Base-by-base conservation (phyloP, 1,284 basidiomycete genomes). In the Marasmius fiardii region DNA sequence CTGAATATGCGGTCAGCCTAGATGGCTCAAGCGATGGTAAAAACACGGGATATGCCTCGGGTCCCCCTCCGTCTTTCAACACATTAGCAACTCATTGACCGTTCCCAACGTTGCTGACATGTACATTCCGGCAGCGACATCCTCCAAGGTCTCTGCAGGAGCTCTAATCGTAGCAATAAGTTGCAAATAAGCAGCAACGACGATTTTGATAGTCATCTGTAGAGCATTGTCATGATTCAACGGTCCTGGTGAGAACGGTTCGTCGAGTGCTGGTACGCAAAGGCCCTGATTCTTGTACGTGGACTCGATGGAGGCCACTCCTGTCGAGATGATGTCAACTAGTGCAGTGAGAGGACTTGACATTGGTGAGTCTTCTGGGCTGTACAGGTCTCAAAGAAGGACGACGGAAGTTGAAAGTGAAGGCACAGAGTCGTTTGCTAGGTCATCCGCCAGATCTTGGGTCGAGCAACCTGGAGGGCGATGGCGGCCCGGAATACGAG, bases 131-230 rank as follows among this genome's bases (percentile, higher is more conserved):
- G 44, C 12, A 6, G 43, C 43, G 16, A 39, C 48, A 11, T 51
- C 31, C 23, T 51, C 23, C 31, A 56, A 37, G 33, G 43, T 34
- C 14, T 56, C 54, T 20, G 28, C 37, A 5, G 54, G 54, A 26
- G 47, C 37, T 34, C 37, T 48, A 3, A 55, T 39, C 8, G 41
- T 52, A 2, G 48, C 48, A 28, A 56, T 56, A n/a, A 59, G 54
- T 50, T 59, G 57, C 3, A 39, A 39, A 23, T 54, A 53, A 1
- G 60, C 60, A 18, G 57, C 45, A 4, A 58, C 54, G 39, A 61
- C 58, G 2, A 55, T 33, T 16, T 31, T 26, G 16, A 47, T 47
- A 3, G 28, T 44, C 31, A 41, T 37, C 10, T 51, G 18, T 7
- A 55, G 20, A 4, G 26, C 37, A 3, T 47, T 28, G 34, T 55